Evolutionary conservation across 2,329 filamentous ascomycete genomes (phyloP).

Genomic region (Aspergillus oerlinghausenensis): DNA sequence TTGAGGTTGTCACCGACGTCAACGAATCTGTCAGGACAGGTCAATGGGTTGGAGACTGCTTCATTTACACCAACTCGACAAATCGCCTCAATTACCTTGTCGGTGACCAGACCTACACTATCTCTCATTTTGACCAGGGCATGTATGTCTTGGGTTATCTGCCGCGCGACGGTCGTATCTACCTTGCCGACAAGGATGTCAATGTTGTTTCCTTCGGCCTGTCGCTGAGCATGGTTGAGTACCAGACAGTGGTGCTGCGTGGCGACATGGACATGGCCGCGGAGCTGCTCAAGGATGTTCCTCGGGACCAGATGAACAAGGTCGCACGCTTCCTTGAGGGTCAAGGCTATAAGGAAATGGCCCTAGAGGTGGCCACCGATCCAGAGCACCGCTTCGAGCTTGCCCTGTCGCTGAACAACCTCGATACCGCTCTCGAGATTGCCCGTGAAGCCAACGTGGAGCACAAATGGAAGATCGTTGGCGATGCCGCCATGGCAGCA

Average conservation of each 20-base stretch:
- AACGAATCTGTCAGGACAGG: constrained; percentile 89
- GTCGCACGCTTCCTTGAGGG: constrained; percentile 96
- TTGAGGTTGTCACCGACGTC: constrained; percentile 94
- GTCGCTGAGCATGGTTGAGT: constrained; percentile 89
- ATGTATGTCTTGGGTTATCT: constrained; percentile 97
- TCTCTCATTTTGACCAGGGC: constrained; percentile 92
- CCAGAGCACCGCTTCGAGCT: constrained; percentile 96
- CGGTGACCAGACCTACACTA: constrained; percentile 94
- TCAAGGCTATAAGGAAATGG: constrained; percentile 93
- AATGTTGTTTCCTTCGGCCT: constrained; percentile 84
- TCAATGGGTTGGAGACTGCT: constrained; percentile 97
- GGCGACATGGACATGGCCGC: constrained; percentile 89
- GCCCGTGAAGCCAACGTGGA: constrained; percentile 80
- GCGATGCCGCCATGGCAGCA: constrained; percentile 77
- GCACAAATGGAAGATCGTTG: constrained; percentile 98
- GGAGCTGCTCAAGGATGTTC: constrained; percentile 78
- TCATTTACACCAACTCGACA: constrained; percentile 96
- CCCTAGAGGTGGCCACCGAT: constrained; percentile 89
- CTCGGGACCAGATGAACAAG: constrained; percentile 93
- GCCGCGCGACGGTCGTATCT: constrained; percentile 89
- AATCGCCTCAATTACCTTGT: constrained; percentile 98
- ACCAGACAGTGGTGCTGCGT: constrained; percentile 91
- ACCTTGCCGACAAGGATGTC: constrained; percentile 94
- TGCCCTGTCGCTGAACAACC: constrained; percentile 73
- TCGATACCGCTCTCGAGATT: constrained; percentile 79